phyloP scores from a whole-genome alignment of 2,329 filamentous ascomycete species.

The Penicillium sp. region DNA sequence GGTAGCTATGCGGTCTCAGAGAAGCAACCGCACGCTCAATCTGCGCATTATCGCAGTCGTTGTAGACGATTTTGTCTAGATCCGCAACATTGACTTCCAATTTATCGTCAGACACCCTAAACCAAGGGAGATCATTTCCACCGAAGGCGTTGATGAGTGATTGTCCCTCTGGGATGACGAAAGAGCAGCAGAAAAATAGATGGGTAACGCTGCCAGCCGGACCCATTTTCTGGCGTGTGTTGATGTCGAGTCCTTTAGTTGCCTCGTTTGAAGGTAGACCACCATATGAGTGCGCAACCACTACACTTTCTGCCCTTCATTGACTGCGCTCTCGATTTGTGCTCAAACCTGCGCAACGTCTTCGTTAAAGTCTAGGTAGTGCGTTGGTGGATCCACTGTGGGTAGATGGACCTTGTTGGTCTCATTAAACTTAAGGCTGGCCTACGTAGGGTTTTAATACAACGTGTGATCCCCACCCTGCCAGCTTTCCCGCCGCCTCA shows the following conservation, averaged over 20 bases:
- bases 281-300: conserved; percentile 10
- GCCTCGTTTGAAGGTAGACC: conserved; percentile 4
- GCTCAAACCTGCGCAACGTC: not conserved
- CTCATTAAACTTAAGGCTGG: too few relatives aligned
- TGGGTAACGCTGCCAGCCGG: conserved; percentile 3
- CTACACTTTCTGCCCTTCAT: conserved; percentile 2
- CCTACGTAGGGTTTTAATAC: conserved; percentile 1
- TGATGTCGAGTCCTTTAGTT: conserved; percentile 3
- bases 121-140: conserved; percentile 6
- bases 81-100: not conserved
- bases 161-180: conserved; percentile 6
- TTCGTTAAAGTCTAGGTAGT: not conserved
- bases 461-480: conserved; percentile 5
- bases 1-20: conserved; percentile 5
- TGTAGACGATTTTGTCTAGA: conserved; percentile 2
- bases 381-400: not conserved
- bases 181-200: conserved; percentile 8
- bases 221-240: conserved; percentile 3
- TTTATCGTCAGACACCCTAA: not conserved
- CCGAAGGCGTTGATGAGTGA: conserved; percentile 6
- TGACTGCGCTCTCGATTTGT: not conserved
- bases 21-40: not conserved
- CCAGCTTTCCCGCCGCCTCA: conserved; percentile 4
- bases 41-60: not conserved
- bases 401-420: conserved; percentile 4